Evolutionary conservation across 306 rosid genomes (phyloP).

Genomic region (Cucumis sativus): Cucumber_9930_V3 NC_026657.2:23217001-23217500

Average conservation of each 20-base stretch:
- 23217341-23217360: not conserved
- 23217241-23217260: conserved; percentile 11
- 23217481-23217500: not conserved
- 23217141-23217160: not conserved
- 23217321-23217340: conserved; percentile 3
- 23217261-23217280: conserved; percentile 1
- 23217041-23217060: not conserved
- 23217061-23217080: not conserved
- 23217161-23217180: not conserved
- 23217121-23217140: not conserved
- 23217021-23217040: not conserved
- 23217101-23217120: not conserved
- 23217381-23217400: not conserved
- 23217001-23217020: not conserved
- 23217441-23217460: not conserved
- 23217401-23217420: not conserved
- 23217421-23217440: not conserved
- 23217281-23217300: conserved; percentile 1
- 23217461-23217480: not conserved
- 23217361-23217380: not conserved
- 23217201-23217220: not conserved
- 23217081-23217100: not conserved
- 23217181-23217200: conserved; percentile 2
- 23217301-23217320: conserved; percentile 3
- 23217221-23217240: not conserved